Conservation (phyloP, 2,329 filamentous ascomycete genomes). For the Periglandula ipomoeae region DNA sequence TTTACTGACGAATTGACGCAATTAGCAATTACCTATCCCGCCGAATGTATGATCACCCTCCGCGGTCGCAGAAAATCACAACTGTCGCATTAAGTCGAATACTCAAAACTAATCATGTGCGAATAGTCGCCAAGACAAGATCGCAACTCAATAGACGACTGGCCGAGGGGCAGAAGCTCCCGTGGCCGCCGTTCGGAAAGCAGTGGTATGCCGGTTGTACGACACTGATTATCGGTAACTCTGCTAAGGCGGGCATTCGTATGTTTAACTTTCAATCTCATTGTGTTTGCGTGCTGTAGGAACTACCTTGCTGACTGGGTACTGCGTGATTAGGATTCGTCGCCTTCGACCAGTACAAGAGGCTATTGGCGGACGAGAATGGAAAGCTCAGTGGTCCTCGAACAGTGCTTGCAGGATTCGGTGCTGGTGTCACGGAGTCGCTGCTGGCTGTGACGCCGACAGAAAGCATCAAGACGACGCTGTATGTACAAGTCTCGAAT, state of each 20-base stretch:
- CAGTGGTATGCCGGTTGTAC: slow-evolving; percentile 99
- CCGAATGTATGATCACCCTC: slow-evolving; percentile 59
- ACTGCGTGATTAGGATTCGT: slow-evolving; percentile 52
- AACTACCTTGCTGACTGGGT: not conserved
- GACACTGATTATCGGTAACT: slow-evolving; percentile 93
- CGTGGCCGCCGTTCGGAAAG: slow-evolving; percentile 85
- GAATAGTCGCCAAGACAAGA: slow-evolving; percentile 80
- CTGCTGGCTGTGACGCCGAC: slow-evolving; percentile 91
- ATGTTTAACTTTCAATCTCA: slow-evolving; percentile 27
- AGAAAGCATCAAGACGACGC: slow-evolving; percentile 95
- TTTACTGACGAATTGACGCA: not conserved
- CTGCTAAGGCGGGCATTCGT: slow-evolving; percentile 91
- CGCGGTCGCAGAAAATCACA: not conserved
- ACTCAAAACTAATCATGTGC: not conserved
- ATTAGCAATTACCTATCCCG: slow-evolving; percentile 78
- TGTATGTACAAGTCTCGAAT: slow-evolving; percentile 35
- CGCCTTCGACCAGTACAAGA: slow-evolving; percentile 92
- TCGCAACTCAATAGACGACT: slow-evolving; percentile 85
- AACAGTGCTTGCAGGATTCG: slow-evolving; percentile 89
- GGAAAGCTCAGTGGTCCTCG: slow-evolving; percentile 84
- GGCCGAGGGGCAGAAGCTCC: slow-evolving; percentile 73
- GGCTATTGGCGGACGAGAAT: slow-evolving; percentile 67
- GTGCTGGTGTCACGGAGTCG: slow-evolving; percentile 89
- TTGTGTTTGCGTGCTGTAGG: not conserved
- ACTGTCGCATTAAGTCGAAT: not conserved